Evolutionary conservation across 83 land plant genomes (phyloP).

Genomic region (Picea mariana): DNA sequence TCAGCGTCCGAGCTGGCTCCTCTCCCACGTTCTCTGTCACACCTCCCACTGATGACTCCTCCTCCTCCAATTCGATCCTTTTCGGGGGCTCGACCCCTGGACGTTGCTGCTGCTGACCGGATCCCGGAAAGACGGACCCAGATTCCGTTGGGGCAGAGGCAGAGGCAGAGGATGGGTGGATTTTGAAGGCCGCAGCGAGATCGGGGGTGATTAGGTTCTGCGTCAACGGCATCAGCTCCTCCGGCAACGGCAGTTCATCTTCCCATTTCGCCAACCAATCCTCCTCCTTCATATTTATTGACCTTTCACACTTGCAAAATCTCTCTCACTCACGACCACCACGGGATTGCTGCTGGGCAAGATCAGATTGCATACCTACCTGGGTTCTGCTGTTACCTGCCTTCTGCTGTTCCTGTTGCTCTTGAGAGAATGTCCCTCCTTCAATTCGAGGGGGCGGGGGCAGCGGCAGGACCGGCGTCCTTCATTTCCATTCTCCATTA

Average conservation of each 20-base stretch:
- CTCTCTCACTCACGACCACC: no score
- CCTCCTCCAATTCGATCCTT: slow-evolving; percentile 23
- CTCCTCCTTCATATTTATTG: no score
- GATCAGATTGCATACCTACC: no score
- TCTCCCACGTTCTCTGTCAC: slow-evolving; percentile 26
- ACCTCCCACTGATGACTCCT: slow-evolving; percentile 22
- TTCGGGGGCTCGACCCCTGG: not conserved
- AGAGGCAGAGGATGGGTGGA: slow-evolving; percentile 23
- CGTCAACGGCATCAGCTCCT: slow-evolving; percentile 73
- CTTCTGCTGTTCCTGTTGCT: no score
- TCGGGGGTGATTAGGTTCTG: slow-evolving; percentile 79
- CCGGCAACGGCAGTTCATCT: slow-evolving; percentile 64
- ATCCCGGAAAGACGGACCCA: not conserved
- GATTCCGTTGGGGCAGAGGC: slow-evolving; percentile 20
- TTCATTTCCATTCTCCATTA: no score
- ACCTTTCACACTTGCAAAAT: no score
- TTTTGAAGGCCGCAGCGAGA: slow-evolving; percentile 77
- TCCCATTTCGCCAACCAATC: slow-evolving; percentile 66
- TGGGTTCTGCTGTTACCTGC: no score
- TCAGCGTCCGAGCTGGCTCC: slow-evolving; percentile 70
- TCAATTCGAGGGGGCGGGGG: no score
- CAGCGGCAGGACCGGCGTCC: no score
- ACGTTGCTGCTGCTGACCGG: slow-evolving; percentile 13
- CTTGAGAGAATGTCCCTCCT: no score
- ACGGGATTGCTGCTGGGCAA: no score